Conservation (phyloP, 257 asterid genomes). For the Apocynum venetum region DNA sequence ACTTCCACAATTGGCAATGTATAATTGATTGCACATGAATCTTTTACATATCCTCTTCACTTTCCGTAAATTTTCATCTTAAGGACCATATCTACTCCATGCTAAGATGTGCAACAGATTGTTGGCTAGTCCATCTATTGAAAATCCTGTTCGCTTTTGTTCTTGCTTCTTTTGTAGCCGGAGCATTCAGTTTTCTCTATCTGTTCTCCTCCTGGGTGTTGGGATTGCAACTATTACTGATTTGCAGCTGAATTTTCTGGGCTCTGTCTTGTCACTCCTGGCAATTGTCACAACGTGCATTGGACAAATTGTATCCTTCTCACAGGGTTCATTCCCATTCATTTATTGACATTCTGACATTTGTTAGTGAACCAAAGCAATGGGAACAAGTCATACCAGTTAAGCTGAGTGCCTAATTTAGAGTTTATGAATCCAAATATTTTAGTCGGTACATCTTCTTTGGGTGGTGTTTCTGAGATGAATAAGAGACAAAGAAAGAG, state of each 20-base stretch:
- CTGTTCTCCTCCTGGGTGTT: constrained; percentile 74
- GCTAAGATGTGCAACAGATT: background rate
- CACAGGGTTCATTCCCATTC: constrained; percentile 11
- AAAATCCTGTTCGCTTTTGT: background rate
- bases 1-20: background rate
- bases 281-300: constrained; percentile 85
- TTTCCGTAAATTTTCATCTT: background rate
- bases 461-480: background rate
- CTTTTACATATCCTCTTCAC: background rate
- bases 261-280: constrained; percentile 71
- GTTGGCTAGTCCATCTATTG: constrained; percentile 21
- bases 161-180: constrained; percentile 49
- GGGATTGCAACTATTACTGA: constrained; percentile 91
- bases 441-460: background rate
- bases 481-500: background rate
- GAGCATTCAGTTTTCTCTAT: constrained; percentile 62
- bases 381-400: background rate
- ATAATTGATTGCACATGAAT: background rate
- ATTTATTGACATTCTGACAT: background rate
- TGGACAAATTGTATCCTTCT: constrained; percentile 91
- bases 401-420: background rate
- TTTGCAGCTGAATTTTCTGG: constrained; percentile 82
- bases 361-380: background rate
- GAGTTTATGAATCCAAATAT: background rate
- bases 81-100: background rate